These are phyloP conservation scores for Diaporthe sp. DNA, from an alignment of 2,329 filamentous ascomycete genomes.

Conservation along the genomic window DNA sequence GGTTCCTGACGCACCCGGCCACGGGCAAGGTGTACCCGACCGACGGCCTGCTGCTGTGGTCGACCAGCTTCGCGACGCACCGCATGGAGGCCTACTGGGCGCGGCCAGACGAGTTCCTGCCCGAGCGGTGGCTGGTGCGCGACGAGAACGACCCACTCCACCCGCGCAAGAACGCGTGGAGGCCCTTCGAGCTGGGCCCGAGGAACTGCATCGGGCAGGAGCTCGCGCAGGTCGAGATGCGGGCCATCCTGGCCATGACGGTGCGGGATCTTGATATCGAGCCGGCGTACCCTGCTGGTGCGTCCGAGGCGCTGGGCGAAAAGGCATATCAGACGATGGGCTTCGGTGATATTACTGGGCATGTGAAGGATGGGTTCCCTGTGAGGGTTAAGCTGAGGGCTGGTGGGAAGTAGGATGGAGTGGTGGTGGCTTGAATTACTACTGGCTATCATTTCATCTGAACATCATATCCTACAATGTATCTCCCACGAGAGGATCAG, in stretches of 20 bases:
- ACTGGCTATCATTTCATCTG: not conserved
- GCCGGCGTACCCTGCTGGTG: constrained; percentile 27
- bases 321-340: constrained; percentile 27
- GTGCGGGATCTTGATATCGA: constrained; percentile 39
- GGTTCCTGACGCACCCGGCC: constrained; percentile 52
- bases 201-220: constrained; percentile 55
- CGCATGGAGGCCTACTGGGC: constrained; percentile 53
- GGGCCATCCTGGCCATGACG: constrained; percentile 45
- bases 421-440: not conserved
- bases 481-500: too few species aligned
- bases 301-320: constrained; percentile 30
- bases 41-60: constrained; percentile 48
- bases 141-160: constrained; percentile 44
- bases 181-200: constrained; percentile 55
- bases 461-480: too few species aligned
- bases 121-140: constrained; percentile 57
- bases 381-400: constrained; percentile 14
- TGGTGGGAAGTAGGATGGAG: not conserved
- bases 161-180: constrained; percentile 47
- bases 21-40: constrained; percentile 55
- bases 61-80: constrained; percentile 47
- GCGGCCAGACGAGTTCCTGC: constrained; percentile 55
- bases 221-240: constrained; percentile 53
- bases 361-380: constrained; percentile 34
- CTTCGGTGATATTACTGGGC: constrained; percentile 22